Base-by-base conservation (phyloP, 257 asterid species). In the Capsicum baccatum region DNA sequence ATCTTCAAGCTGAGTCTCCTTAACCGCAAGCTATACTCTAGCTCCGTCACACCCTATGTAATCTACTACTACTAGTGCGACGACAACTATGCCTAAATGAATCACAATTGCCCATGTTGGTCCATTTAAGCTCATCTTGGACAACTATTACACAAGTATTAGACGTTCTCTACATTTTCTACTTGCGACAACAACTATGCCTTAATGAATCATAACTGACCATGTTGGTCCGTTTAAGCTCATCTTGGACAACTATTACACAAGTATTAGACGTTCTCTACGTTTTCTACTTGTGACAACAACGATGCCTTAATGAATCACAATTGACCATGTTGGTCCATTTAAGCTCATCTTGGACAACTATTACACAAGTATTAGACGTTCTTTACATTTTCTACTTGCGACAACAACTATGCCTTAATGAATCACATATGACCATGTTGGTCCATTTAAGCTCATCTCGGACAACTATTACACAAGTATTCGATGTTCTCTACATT, bases 401-500 rank as follows among this genome's bases (percentile, higher is more conserved):
- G 16, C 42, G 6, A 0, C 70, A 58, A 50, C 60, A 1, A 73
- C 44, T 74, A 50, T 3, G 17, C 21, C 80, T 50, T 35, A 74
- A 47, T 71, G 37, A 71, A 44, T 47, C 79, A 47, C 9, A 26
- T 26, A 26, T 44, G 33, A 47, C 79, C 79, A 21, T 50, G 44
- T 6, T 5, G 8, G 47, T 21, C 44, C 63, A 52, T 14, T 26
- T 64, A 64, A 64, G 70, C 70, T 64, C 44, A 64, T 64, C 39
- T 26, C 0, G 12, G 70, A 64, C 70, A 17, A 78, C 48, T 1
- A 54, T 54, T 21, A 54, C 64, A 78, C 48, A n/a, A n/a, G 17
- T 71, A 71, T 71, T 47, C 44, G 79, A 71, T 44, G 79, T 44
- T 71, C 79, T 9, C 26, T 4, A 57, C 54, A 79, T 57, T 71